These are phyloP conservation scores for Pseudogymnoascus sp. DNA, from an alignment of 2,329 filamentous ascomycete species.

Conservation along the genomic window DNA sequence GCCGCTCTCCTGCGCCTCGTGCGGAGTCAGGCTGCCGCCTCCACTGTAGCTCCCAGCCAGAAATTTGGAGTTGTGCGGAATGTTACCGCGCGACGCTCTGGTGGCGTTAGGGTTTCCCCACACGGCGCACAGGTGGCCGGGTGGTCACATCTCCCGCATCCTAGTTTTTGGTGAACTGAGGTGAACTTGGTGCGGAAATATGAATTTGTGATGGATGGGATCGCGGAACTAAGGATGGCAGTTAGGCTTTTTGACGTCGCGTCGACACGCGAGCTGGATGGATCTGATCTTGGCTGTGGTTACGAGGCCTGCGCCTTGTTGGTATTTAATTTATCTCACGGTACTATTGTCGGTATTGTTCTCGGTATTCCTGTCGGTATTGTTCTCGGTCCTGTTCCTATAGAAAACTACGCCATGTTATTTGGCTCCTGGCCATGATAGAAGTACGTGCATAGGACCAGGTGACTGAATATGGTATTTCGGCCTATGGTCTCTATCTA, in stretches of 20 bases:
- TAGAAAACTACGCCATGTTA: background rate
- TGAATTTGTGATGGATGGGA: background rate
- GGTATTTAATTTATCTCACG: background rate
- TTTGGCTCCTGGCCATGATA: background rate
- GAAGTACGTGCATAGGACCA: background rate
- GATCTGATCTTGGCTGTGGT: background rate
- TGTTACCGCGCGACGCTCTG: background rate
- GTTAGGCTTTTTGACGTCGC: background rate
- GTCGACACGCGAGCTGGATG: background rate
- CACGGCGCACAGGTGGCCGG: background rate
- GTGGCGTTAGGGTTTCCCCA: background rate
- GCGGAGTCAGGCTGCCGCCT: background rate
- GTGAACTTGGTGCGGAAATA: background rate
- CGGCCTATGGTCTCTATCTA: background rate
- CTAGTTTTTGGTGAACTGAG: background rate
- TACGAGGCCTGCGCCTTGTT: background rate
- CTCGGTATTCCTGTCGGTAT: too few species aligned
- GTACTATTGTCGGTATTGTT: background rate
- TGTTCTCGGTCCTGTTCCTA: background rate
- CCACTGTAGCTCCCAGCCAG: background rate
- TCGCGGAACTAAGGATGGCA: background rate
- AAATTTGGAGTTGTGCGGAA: conserved; percentile 1
- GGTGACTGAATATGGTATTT: background rate
- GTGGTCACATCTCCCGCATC: background rate
- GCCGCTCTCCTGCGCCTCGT: background rate